Conservation (phyloP, 805 yeast genomes). For the Saccharomycopsis fibuligera region DNA sequence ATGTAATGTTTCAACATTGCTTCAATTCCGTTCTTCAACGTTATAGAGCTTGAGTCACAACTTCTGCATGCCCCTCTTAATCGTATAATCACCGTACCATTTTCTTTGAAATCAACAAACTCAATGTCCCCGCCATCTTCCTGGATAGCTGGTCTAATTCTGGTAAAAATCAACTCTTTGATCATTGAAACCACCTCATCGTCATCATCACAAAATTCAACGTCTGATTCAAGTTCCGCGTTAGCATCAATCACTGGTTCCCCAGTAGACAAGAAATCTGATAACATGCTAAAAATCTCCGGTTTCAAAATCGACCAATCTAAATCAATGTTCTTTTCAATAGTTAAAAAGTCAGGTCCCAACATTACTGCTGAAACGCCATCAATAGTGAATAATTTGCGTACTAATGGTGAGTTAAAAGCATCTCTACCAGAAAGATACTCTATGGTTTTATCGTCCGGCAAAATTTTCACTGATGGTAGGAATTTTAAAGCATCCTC, state of each 20-base stretch:
- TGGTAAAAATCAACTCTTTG: constrained; percentile 61
- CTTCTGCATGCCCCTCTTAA: constrained; percentile 68
- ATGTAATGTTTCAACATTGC: constrained; percentile 65
- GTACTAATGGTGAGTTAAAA: constrained; percentile 65
- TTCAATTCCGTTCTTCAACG: constrained; percentile 64
- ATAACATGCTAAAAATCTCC: constrained; percentile 42
- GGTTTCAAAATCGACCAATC: constrained; percentile 61
- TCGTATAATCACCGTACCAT: constrained; percentile 53
- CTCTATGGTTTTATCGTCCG: constrained; percentile 61
- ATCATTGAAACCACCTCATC: constrained; percentile 63
- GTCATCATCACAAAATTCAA: constrained; percentile 50
- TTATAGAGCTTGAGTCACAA: constrained; percentile 61
- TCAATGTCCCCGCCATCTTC: constrained; percentile 76
- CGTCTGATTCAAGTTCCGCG: constrained; percentile 20
- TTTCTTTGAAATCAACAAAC: constrained; percentile 51
- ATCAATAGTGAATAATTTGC: constrained; percentile 66
- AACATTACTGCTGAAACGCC: constrained; percentile 74
- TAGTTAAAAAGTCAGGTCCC: constrained; percentile 78
- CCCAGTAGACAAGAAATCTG: constrained; percentile 33
- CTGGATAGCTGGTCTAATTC: constrained; percentile 67
- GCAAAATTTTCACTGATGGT: constrained; percentile 66
- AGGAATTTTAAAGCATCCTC: constrained; percentile 79
- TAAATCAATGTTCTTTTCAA: constrained; percentile 51
- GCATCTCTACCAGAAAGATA: constrained; percentile 74
- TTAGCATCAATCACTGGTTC: constrained; percentile 43